phyloP scores from a whole-genome alignment of 352 stramenopile genomes.

The Phytophthora hibernalis region DNA sequence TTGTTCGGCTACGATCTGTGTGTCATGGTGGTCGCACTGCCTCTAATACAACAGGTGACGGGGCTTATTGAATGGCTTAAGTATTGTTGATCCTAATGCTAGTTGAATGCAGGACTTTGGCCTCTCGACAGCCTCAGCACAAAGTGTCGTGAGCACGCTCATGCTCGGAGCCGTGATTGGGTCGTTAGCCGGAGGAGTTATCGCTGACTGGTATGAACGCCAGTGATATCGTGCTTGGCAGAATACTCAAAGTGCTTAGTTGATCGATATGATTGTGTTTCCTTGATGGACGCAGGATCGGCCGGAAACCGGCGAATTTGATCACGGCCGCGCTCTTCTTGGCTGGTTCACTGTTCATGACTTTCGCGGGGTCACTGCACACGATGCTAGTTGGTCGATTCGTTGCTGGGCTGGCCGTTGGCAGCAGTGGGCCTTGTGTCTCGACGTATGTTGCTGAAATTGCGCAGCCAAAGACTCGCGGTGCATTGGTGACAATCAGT shows the following conservation, averaged over 20 bases:
- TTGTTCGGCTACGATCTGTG: constrained; percentile 82
- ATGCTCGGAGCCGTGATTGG: constrained; percentile 76
- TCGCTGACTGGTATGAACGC: constrained; percentile 53
- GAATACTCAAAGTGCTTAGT: neutral
- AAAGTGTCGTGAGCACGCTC: constrained; percentile 71
- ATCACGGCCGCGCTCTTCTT: constrained; percentile 69
- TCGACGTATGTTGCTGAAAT: constrained; percentile 79
- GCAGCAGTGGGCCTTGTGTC: constrained; percentile 68
- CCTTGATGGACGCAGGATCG: constrained; percentile 55
- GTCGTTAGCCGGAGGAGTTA: constrained; percentile 59
- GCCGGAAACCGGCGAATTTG: constrained; percentile 70
- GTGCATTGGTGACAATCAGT: constrained; percentile 66
- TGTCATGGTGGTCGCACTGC: constrained; percentile 77
- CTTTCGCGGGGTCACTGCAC: constrained; percentile 54
- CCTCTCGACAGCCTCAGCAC: constrained; percentile 54
- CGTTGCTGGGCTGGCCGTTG: constrained; percentile 67
- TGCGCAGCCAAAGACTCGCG: constrained; percentile 58
- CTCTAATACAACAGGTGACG: constrained; percentile 62
- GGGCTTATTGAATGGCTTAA: neutral
- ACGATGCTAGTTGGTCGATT: constrained; percentile 71
- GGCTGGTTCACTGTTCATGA: constrained; percentile 71
- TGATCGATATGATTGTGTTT: neutral
- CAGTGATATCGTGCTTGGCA: neutral
- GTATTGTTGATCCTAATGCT: neutral
- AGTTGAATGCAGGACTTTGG: constrained; percentile 47